Base-by-base conservation (phyloP, 805 yeast genomes). In the Wickerhamiella australiensis region DNA sequence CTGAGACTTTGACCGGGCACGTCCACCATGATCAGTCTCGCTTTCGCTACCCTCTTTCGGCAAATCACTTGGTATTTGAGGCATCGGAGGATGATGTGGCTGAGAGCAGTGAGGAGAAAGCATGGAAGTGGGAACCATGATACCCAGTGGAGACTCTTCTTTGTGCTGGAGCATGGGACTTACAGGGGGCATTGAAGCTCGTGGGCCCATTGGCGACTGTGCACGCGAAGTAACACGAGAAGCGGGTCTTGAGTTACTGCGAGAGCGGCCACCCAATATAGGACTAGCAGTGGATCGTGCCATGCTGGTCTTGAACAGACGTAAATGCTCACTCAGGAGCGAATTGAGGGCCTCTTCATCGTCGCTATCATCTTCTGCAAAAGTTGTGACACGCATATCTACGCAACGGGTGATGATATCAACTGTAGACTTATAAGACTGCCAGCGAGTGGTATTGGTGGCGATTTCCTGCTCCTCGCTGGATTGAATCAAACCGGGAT, bases 401-500 rank as follows among this genome's bases (percentile, higher is more conserved):
- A 48, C 50, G 42, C 46, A 48, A 17, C 23, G 46, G 33, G 38
- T 44, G 21, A 44, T 40, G 15, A 49, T 44, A 21, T 49, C 49
- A 12, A 45, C 41, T 15, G 42, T 38, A 15, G 38, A 27, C 25
- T 21, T 38, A 18, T 42, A 49, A 1, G 31, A 21, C 18, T 43
- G 45, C 52, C 52, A 49, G 22, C 45, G 13, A 1, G 38, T 36
- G 2, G 49, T 7, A 12, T 35, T 29, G 2, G 26, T 27, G 13
- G 46, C 37, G 27, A 70, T 60, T 51, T 72, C 74, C 21, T 64
- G 59, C 21, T 63, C 65, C 5, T 64, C 54, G 1, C 67, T 61
- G 13, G 63, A 60, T 9, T 70, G 52, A 35, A 77, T 63, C 12
- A 69, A 52, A 42, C 72, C 68, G 1, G 80, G 79, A 56, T 80